A percentile compares a stretch with the other conserved stretches of the same genome.
Evolutionary conservation across 148 eudicot genomes (phyloP).

Genomic region (Spergularia bocconei): DNA sequence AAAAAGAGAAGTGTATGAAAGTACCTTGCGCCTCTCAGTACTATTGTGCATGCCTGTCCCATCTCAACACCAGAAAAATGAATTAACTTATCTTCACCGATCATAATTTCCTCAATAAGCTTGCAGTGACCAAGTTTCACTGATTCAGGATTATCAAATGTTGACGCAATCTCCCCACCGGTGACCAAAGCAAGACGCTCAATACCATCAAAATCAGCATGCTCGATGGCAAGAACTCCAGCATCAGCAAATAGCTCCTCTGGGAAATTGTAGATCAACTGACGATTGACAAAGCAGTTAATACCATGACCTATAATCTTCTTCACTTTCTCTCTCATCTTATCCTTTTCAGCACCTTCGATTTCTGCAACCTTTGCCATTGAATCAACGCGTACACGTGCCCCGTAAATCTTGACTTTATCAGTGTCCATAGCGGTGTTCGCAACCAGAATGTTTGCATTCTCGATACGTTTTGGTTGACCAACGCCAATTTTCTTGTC

Average conservation of each 20-base stretch:
- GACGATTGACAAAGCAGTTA: constrained; percentile 91
- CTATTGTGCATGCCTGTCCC: constrained; percentile 99
- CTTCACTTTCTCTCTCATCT: constrained; percentile 95
- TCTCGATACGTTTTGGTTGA: constrained; percentile 95
- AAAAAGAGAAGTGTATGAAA: background rate
- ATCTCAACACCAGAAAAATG: constrained; percentile 93
- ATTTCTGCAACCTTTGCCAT: constrained; percentile 98
- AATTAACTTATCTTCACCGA: constrained; percentile 93
- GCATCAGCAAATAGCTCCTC: constrained; percentile 99
- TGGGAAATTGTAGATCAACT: constrained; percentile 93
- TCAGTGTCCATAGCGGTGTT: constrained; percentile 99
- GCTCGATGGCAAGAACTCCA: constrained; percentile 97
- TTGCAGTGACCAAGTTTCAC: constrained; percentile 94
- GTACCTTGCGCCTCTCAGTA: constrained; percentile 98
- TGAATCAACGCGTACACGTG: constrained; percentile 98
- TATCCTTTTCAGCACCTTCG: constrained; percentile 93
- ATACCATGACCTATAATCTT: constrained; percentile 94
- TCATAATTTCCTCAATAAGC: constrained; percentile 96
- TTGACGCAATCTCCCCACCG: constrained; percentile 98
- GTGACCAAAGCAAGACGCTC: constrained; percentile 94
- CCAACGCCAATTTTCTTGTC: constrained; percentile 99
- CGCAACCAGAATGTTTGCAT: constrained; percentile 96
- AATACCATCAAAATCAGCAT: constrained; percentile 99
- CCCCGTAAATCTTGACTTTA: constrained; percentile 97
- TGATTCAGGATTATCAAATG: constrained; percentile 98